Conservation (phyloP, 176 grass and related monocot species). For the Oryza brachyantha region DNA sequence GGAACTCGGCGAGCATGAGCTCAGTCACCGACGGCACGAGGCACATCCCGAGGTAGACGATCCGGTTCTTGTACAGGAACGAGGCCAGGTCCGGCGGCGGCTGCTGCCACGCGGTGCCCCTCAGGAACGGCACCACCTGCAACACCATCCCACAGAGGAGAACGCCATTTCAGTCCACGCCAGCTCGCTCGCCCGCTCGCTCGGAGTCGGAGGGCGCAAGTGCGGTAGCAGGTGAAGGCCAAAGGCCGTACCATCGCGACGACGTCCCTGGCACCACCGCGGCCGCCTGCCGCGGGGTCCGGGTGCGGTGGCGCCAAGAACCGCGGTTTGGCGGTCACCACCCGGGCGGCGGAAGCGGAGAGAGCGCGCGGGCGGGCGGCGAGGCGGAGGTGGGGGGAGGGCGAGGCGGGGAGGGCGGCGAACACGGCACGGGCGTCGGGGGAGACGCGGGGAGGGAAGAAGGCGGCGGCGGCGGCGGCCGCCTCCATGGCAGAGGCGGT, state of each 20-base stretch:
- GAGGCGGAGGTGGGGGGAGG: slow-evolving; percentile 35
- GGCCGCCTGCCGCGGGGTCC: background rate
- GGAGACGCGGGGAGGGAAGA: slow-evolving; percentile 19
- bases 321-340: slow-evolving; percentile 1
- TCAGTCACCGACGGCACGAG: slow-evolving; percentile 74
- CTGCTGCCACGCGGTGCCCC: slow-evolving; percentile 54
- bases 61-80: slow-evolving; percentile 79
- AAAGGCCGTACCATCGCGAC: slow-evolving; percentile 33
- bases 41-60: slow-evolving; percentile 90
- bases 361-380: slow-evolving; percentile 14
- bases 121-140: slow-evolving; percentile 79
- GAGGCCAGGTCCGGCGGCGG: slow-evolving; percentile 77
- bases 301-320: slow-evolving; percentile 46
- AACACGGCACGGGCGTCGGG: background rate
- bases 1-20: slow-evolving; percentile 76
- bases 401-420: background rate
- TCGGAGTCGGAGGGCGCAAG: background rate
- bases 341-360: background rate
- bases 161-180: background rate
- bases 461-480: slow-evolving; percentile 22
- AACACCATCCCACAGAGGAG: background rate
- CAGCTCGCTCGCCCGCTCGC: background rate
- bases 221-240: background rate
- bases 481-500: slow-evolving; percentile 43
- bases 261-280: slow-evolving; percentile 35